Evolutionary conservation across 2,329 filamentous ascomycete species (phyloP).

Genomic region (Chaetomiaceae sp.): DNA sequence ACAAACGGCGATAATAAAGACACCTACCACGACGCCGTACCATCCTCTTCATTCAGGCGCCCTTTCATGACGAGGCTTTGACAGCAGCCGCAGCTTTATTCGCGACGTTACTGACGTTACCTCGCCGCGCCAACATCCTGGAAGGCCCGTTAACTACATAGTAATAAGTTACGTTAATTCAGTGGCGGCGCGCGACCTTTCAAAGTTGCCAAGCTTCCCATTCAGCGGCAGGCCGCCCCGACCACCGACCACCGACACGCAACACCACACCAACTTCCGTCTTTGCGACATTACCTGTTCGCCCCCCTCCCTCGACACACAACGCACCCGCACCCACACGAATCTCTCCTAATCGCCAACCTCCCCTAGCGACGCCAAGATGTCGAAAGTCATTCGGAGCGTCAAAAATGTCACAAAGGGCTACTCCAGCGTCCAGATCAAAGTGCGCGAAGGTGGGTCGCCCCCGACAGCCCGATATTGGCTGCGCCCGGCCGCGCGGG

Average conservation of each 20-base stretch:
- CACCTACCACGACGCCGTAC: no score
- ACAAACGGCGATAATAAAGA: no score
- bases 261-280: not conserved
- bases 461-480: not conserved
- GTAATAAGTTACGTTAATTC: no score
- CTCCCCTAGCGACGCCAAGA: constrained; percentile 39
- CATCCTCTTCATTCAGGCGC: no score
- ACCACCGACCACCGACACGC: constrained; percentile 11
- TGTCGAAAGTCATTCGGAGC: constrained; percentile 96
- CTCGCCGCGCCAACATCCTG: no score
- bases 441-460: constrained; percentile 87
- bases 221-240: constrained; percentile 11
- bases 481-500: constrained; percentile 6
- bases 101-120: no score
- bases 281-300: constrained; percentile 8
- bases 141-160: no score
- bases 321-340: constrained; percentile 6
- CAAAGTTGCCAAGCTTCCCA: constrained; percentile 7
- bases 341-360: not conserved
- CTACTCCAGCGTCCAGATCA: constrained; percentile 93
- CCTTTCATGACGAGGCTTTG: no score
- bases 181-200: constrained; percentile 9
- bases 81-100: no score
- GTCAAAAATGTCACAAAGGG: constrained; percentile 99
- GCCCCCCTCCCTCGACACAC: constrained; percentile 2